Base-by-base conservation (phyloP, 495 filamentous ascomycete genomes). In the Poronia punctata region DNA sequence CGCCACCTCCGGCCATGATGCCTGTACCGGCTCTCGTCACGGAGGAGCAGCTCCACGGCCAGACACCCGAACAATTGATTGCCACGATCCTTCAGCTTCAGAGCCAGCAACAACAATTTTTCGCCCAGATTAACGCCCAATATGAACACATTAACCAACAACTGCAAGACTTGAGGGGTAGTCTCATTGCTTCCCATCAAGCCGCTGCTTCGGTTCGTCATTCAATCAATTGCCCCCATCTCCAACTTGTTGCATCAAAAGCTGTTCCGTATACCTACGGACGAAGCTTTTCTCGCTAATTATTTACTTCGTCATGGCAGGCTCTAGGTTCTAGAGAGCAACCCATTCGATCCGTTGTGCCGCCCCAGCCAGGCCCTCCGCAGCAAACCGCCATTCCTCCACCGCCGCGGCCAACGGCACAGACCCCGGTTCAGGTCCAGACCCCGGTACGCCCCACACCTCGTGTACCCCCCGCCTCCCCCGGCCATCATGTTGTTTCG, bases 31-130 rank as follows among this genome's bases (percentile, higher is more conserved):
- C 28, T 20, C 23, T 46, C 24, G 38, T 59, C 29, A 59, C 55
- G 31, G 55, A 59, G 27, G 55, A 59, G 14, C 55, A 59, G 44
- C 44, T 59, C 20, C 47, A 56, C 12, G 49, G 49, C 44, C 51
- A 45, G 25, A 49, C 52, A 22, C 47, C 55, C 38, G 55, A 59
- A 31, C 55, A 59, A 51, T 49, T 59, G 47, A 51, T 59, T 43
- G 49, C 46, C 41, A 56, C 52, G 30, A 59, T 59, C 21, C 46
- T 56, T 28, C 55, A 59, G 44, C 54, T 59, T 17, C 55, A 59
- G 30, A 50, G 40, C 52, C 55, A 56, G 45, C 55, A 59, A 39
- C 55, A 59, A 24, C 55, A 59, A 29, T 49, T 53, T 36, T 46
- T 59, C 32, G 49, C 47, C 12, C 55, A 56, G 26, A 59, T 59